Evolutionary conservation across 2,329 filamentous ascomycete species (phyloP).

Genomic region (Coleophoma eucalyptorum): DNA sequence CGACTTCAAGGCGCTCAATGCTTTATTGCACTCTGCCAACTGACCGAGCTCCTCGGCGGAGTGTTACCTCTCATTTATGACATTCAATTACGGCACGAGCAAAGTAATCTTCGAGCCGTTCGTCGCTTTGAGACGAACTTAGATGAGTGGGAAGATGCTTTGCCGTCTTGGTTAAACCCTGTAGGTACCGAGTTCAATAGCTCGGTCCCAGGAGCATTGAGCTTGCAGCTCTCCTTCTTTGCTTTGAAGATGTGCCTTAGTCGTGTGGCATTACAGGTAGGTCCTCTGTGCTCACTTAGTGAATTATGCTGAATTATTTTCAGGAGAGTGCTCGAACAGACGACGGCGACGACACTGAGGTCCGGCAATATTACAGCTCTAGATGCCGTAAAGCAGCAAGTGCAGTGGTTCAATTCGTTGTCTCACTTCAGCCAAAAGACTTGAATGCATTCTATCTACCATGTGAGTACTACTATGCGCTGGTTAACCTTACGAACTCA

Average conservation of each 20-base stretch:
- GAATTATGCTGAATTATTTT: not conserved
- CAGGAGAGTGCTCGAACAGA: conserved; percentile 1
- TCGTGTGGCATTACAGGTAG: conserved; percentile 3
- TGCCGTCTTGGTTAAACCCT: conserved; percentile 1
- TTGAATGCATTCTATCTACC: conserved; percentile 21
- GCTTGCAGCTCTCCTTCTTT: conserved; percentile 2
- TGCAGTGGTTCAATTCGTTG: conserved; percentile 16
- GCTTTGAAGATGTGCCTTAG: conserved; percentile 5
- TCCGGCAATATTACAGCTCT: conserved; percentile 5
- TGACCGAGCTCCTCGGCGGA: conserved; percentile 16
- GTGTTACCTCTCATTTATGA: conserved; percentile 15
- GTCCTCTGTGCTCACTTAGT: not conserved
- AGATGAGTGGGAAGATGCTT: conserved; percentile 4
- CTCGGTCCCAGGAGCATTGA: not conserved
- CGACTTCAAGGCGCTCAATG: conserved; percentile 5
- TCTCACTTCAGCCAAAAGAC: conserved; percentile 9
- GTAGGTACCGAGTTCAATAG: not conserved
- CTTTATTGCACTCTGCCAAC: conserved; percentile 14
- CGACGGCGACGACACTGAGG: not conserved
- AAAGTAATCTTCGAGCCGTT: not conserved
- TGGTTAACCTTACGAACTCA: not conserved
- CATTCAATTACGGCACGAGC: not conserved
- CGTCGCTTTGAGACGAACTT: conserved; percentile 1
- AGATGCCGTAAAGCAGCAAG: conserved; percentile 17
- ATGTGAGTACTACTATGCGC: conserved; percentile 9